Evolutionary conservation across 306 rosid genomes (phyloP).

Genomic region (Mimosa pudica): DNA sequence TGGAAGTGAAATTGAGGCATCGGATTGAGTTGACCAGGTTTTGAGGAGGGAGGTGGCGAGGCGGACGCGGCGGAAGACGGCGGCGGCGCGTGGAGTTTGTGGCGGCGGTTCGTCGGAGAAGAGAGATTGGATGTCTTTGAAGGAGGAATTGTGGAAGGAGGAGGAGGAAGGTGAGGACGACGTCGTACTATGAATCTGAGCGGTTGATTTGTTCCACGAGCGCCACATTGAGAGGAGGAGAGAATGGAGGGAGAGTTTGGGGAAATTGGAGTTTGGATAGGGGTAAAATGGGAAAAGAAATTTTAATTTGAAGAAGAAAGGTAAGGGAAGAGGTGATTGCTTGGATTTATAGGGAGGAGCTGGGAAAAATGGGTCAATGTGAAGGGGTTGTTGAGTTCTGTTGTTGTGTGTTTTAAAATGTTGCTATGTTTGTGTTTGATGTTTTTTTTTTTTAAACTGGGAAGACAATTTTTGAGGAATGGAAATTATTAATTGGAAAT

Average conservation of each 20-base stretch:
- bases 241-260: slow-evolving; percentile 5
- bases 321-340: slow-evolving; percentile 36
- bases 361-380: slow-evolving; percentile 31
- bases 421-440: neutral
- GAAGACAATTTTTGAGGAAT: slow-evolving; percentile 1
- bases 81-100: slow-evolving; percentile 36
- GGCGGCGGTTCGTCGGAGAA: slow-evolving; percentile 57
- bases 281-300: neutral
- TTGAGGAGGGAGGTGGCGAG: slow-evolving; percentile 59
- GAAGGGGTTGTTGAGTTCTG: slow-evolving; percentile 1
- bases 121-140: slow-evolving; percentile 82
- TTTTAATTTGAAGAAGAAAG: slow-evolving; percentile 8
- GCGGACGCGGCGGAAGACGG: slow-evolving; percentile 84
- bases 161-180: slow-evolving; percentile 37
- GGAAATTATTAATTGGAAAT: neutral
- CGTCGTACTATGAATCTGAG: slow-evolving; percentile 49
- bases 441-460: neutral
- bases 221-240: slow-evolving; percentile 77
- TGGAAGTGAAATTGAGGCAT: neutral
- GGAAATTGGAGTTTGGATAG: neutral
- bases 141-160: slow-evolving; percentile 75
- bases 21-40: slow-evolving; percentile 41
- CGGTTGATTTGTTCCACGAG: slow-evolving; percentile 73
- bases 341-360: slow-evolving; percentile 51
- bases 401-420: neutral